Evolutionary conservation across 2,329 filamentous ascomycete species (phyloP).

Genomic region (Coniosporium tulheliwenetii): DNA sequence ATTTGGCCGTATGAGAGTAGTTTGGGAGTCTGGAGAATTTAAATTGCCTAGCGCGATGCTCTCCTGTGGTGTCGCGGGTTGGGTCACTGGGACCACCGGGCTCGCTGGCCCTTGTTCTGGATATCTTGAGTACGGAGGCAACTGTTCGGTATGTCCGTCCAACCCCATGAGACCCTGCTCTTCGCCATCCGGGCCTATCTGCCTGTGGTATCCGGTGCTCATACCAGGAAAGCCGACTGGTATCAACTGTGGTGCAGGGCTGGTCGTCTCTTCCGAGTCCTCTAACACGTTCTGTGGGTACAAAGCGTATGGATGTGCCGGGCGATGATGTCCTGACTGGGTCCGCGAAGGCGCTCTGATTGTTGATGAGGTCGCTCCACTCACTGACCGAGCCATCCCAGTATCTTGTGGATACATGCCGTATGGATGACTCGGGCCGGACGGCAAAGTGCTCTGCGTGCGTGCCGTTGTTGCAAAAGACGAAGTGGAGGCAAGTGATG

Average conservation of each 20-base stretch:
- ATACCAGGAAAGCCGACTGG: conserved; percentile 63
- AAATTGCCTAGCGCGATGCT: neutral
- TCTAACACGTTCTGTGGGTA: conserved; percentile 62
- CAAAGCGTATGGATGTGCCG: conserved; percentile 73
- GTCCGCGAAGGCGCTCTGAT: conserved; percentile 41
- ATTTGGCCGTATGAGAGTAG: neutral
- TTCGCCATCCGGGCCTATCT: conserved; percentile 65
- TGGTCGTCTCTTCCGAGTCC: conserved; percentile 37
- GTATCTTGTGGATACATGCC: conserved; percentile 68
- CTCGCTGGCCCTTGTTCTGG: conserved; percentile 50
- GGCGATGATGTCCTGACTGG: conserved; percentile 46
- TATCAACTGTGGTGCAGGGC: conserved; percentile 22
- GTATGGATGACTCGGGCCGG: conserved; percentile 71
- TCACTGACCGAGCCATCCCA: conserved; percentile 37
- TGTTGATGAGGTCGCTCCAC: conserved; percentile 58
- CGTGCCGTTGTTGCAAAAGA: conserved; percentile 17
- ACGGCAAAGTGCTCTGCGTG: conserved; percentile 50
- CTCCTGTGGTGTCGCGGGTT: conserved; percentile 11
- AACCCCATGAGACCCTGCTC: conserved; percentile 80
- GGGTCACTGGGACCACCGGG: conserved; percentile 33
- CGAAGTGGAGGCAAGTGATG: neutral
- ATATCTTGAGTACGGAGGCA: conserved; percentile 84
- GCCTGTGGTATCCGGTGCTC: conserved; percentile 51
- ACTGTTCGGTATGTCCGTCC: conserved; percentile 76
- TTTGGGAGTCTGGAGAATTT: neutral